Base-by-base conservation (phyloP, 2,329 filamentous ascomycete species). In the Metarhizium guizhouense region DNA sequence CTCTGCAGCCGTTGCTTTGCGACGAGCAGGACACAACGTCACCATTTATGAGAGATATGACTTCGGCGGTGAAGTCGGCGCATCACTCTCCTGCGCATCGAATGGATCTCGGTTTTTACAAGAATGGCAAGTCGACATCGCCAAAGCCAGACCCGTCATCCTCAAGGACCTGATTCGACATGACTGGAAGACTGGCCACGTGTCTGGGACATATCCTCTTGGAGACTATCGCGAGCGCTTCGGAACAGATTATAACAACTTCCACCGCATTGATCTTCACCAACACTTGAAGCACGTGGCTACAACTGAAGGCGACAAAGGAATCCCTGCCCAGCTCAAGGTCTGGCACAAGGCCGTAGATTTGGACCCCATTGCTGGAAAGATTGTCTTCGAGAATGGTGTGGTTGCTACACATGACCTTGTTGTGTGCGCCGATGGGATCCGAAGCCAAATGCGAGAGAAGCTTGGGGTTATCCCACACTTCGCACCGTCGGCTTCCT, bases 61-160 rank as follows among this genome's bases (percentile, higher is more conserved):
- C 66, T 86, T 81, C 59, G 81, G 75, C 5, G 81, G 82, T n/a
- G 83, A 86, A 64, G 82, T 84, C 0, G 83, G 84, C 11, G 81
- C 81, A 3, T 84, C 82, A 2, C 74, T 85, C 2, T 81, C 77
- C 3, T 84, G 82, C 59, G 83, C 83, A 6, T 82, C 84, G 3
- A 86, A 86, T 58, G 83, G 82, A 3, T 83, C 82, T 1, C 75
- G 79, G 47, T 86, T 82, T 79, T 69, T 86, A 6, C 74, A 82
- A 55, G 79, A 83, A 62, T 86, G 84, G 84, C 73, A 71, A 0
- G 78, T 86, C 3, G 78, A 86, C 64, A 70, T 86, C 6, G 68
- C 70, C 18, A 78, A 79, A 57, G 84, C 82, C 16, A 77, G 82
- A 54, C 82, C 82, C 0, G 83, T 86, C 2, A 69, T 85, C 3